A percentile compares a stretch with the other conserved stretches of the same genome.
Conservation (phyloP, 106 monocot species). For the Vanilla planifolia region DNA sequence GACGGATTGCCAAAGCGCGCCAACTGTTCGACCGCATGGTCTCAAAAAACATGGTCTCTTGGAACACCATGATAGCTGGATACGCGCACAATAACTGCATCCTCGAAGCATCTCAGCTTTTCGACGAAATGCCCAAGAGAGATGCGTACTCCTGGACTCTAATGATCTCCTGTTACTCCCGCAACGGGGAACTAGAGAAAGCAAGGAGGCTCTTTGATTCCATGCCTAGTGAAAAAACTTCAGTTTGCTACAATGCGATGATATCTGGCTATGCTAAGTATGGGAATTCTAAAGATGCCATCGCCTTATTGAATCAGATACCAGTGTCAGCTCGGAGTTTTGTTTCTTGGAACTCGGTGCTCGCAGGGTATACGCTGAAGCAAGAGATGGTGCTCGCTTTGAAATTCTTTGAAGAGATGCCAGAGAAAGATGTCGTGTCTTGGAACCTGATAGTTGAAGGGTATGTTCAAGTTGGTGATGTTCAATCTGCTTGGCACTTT, state of each 20-base stretch:
- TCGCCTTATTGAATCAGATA: slow-evolving; percentile 28
- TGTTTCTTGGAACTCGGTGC: slow-evolving; percentile 46
- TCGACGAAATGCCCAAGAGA: slow-evolving; percentile 45
- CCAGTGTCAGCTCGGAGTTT: slow-evolving; percentile 15
- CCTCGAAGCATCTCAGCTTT: slow-evolving; percentile 21
- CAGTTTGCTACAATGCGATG: slow-evolving; percentile 54
- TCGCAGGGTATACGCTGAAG: slow-evolving; percentile 41
- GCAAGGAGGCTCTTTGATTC: slow-evolving; percentile 35
- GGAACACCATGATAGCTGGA: slow-evolving; percentile 47
- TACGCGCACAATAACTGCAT: slow-evolving; percentile 25
- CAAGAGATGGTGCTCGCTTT: slow-evolving; percentile 26
- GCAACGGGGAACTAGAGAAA: slow-evolving; percentile 22
- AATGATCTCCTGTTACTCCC: slow-evolving; percentile 45
- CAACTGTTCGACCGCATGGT: slow-evolving; percentile 32
- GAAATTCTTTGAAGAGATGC: slow-evolving; percentile 43
- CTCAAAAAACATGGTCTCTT: slow-evolving; percentile 30
- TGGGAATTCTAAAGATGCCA: slow-evolving; percentile 31
- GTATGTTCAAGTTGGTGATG: slow-evolving; percentile 27
- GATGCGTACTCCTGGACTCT: slow-evolving; percentile 41
- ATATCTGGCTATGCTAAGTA: slow-evolving; percentile 49
- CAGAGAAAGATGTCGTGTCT: slow-evolving; percentile 35
- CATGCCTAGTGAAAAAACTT: slow-evolving; percentile 18
- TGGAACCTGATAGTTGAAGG: slow-evolving; percentile 64
- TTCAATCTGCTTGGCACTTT: slow-evolving; percentile 26
- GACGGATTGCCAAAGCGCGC: slow-evolving; percentile 22